Base-by-base conservation (phyloP, 805 yeast species). In the Schwanniomyces occidentalis region DNA sequence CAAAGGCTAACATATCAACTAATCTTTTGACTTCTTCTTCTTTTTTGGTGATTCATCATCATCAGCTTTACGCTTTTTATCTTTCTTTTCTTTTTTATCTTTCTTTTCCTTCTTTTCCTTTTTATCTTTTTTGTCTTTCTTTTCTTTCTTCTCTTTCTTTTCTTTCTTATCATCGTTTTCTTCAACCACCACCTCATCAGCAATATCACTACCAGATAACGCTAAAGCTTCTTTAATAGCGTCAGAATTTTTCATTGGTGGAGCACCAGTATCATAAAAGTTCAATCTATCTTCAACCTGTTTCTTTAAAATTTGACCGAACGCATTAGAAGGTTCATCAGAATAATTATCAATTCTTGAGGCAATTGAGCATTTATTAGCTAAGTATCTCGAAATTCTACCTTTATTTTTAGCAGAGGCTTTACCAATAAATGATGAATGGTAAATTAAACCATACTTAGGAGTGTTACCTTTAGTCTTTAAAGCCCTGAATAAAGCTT, bases 321-420 rank as follows among this genome's bases (percentile, higher is more conserved):
- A 93, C 34, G 79, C 86, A 44, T 83, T 85, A 28, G 88, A 75
- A 56, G 99, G 97, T 62, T 83, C 86, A 62, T 93, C 99, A 38
- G 96, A 84, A 68, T 88, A 93, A 73, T 88, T 88, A 71, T 93
- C 99, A 56, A 93, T 91, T 78, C 99, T 88, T 34, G 96, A 88
- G 41, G 99, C 99, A 71, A 93, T 91, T 26, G 99, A 85, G 79
- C 98, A 91, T 72, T 93, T 93, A 84, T 93, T 93, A 49, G 99
- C 99, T 69, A 93, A 75, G 71, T 90, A 93, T 73, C 99, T 85
- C 32, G 99, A 91, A 51, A 93, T 93, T 78, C 98, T 85, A 69
- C 99, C 99, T 81, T 93, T 93, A 76, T 93, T 93, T 75, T 93
- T 93, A 48, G 95, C 82, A 45, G 89, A 74, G 41, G 99, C 99